phyloP scores from a whole-genome alignment of 2,329 filamentous ascomycete genomes.

The Phoma sp. region DNA sequence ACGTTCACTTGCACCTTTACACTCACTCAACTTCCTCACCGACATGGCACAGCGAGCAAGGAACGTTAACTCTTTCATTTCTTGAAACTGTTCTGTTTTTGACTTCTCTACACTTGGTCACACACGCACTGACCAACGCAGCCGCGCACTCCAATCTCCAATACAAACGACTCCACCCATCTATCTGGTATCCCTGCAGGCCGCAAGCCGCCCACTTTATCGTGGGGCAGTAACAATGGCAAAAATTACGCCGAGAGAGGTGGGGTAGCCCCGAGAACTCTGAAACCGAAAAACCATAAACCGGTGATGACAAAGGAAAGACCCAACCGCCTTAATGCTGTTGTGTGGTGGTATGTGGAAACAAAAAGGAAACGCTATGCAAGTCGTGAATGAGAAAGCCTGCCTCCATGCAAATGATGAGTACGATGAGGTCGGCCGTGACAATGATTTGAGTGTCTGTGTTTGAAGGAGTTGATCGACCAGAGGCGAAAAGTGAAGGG shows the following conservation, averaged over 20 bases:
- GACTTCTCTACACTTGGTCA: background rate
- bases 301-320: conserved; percentile 22
- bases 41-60: background rate
- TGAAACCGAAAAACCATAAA: conserved; percentile 17
- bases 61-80: background rate
- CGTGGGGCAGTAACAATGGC: conserved; percentile 3
- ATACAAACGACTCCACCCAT: background rate
- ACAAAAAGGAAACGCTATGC: conserved; percentile 45
- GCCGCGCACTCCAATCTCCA: background rate
- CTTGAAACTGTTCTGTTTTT: background rate
- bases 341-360: conserved; percentile 25
- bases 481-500: background rate
- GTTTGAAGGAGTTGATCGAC: background rate
- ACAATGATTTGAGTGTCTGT: background rate
- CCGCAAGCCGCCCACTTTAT: background rate
- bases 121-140: background rate
- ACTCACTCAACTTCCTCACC: too few relatives aligned
- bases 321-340: conserved; percentile 32
- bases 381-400: conserved; percentile 42
- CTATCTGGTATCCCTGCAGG: conserved; percentile 3
- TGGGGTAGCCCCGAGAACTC: conserved; percentile 10
- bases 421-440: background rate
- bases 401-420: conserved; percentile 28
- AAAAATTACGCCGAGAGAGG: conserved; percentile 30
- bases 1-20: too few relatives aligned